Conservation (phyloP, 176 grass and related monocot genomes). For the Raddia guianensis region DNA sequence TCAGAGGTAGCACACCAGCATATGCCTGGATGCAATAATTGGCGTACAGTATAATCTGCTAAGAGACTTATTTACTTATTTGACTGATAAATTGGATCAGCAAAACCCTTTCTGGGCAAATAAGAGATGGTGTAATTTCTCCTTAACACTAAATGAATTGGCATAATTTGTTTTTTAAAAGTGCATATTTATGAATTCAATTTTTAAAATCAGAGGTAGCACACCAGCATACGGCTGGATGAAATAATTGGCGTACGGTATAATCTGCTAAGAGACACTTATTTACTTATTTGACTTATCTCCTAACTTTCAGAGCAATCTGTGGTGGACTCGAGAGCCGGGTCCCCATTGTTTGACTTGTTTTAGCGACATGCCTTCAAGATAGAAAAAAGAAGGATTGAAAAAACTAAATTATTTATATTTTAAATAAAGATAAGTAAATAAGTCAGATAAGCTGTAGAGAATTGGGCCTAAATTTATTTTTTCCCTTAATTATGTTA, state of each 20-base stretch:
- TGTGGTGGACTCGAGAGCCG: no score
- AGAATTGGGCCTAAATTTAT: neutral
- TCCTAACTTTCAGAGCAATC: no score
- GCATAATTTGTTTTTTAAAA: conserved; percentile 23
- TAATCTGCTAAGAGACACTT: neutral
- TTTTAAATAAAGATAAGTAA: no score
- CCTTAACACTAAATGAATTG: conserved; percentile 19
- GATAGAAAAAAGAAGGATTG: no score
- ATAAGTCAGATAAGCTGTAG: no score
- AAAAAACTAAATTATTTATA: no score
- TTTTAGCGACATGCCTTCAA: no score
- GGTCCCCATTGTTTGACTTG: no score
- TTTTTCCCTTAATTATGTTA: neutral
- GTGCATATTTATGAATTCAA: neutral
- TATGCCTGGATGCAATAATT: conserved; percentile 5
- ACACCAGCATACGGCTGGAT: neutral
- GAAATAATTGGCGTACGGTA: neutral
- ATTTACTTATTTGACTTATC: no score
- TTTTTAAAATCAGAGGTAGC: conserved; percentile 14
- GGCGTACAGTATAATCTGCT: neutral
- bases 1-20: neutral
- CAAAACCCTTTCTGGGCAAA: conserved; percentile 90
- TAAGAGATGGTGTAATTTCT: conserved; percentile 80
- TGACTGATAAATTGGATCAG: conserved; percentile 84
- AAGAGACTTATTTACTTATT: neutral